phyloP scores from a whole-genome alignment of 192 early-diverging fungal species.

The Spizellomyces sp. region DNA sequence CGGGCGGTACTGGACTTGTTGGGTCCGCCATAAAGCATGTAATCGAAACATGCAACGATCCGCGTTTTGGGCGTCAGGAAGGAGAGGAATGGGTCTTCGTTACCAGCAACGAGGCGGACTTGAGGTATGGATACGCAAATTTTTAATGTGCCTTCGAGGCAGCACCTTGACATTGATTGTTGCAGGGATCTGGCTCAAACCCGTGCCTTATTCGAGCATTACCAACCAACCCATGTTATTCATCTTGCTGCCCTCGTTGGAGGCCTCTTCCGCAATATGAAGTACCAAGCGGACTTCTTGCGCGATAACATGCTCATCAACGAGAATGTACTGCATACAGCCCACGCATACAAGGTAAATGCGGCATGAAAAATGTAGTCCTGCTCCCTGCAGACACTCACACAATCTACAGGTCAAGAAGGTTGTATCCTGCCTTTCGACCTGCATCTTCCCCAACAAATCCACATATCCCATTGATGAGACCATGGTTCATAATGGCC shows the following conservation, averaged over 20 bases:
- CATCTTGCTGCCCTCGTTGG: slow-evolving; percentile 70
- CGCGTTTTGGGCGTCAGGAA: no score
- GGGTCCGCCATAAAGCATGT: no score
- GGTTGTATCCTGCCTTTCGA: slow-evolving; percentile 83
- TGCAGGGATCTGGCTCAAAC: slow-evolving; percentile 62
- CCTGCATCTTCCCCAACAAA: slow-evolving; percentile 84
- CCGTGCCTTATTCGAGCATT: slow-evolving; percentile 70
- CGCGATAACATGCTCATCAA: slow-evolving; percentile 79
- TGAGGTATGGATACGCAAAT: no score
- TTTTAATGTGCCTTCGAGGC: no score
- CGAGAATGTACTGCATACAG: slow-evolving; percentile 69
- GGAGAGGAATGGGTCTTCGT: no score
- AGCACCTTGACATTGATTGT: neutral
- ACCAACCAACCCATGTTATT: slow-evolving; percentile 78
- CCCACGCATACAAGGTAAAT: slow-evolving; percentile 60
- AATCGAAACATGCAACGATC: no score
- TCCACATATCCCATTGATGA: slow-evolving; percentile 84
- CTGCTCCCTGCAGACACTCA: neutral
- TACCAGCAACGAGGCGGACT: no score
- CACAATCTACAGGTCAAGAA: slow-evolving; percentile 62
- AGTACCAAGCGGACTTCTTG: slow-evolving; percentile 75
- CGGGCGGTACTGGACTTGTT: no score
- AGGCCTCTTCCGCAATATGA: slow-evolving; percentile 82
- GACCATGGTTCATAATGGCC: slow-evolving; percentile 81
- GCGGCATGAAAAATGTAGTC: neutral